phyloP scores from a whole-genome alignment of 78 protist genomes.

The Chrysochromulina parva region DNA sequence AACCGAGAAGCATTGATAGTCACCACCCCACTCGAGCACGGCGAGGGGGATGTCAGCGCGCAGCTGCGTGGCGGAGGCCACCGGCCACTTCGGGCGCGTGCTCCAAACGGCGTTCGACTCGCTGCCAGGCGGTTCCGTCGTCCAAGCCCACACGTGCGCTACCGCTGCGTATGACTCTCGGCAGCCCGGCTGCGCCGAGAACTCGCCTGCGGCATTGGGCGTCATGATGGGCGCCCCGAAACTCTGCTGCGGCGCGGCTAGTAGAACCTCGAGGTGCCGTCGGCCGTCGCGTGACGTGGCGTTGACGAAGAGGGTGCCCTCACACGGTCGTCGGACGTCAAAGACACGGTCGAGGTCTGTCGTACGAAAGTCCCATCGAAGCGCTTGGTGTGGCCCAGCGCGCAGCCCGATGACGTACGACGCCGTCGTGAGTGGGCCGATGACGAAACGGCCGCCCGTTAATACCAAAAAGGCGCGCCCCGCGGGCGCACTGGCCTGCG shows the following conservation, averaged over 20 bases:
- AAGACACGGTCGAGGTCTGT: neutral
- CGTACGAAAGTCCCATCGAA: neutral
- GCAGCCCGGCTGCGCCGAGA: neutral
- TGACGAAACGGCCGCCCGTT: constrained; percentile 1
- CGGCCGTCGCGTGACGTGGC: neutral
- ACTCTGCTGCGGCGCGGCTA: neutral
- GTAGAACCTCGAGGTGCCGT: neutral
- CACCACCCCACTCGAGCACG: too few relatives aligned
- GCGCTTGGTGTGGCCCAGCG: neutral
- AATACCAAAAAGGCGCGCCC: neutral
- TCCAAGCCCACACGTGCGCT: neutral
- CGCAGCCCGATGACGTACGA: neutral
- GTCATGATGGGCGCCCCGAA: neutral
- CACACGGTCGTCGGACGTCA: neutral
- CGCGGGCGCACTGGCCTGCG: constrained; percentile 10
- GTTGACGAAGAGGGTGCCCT: neutral
- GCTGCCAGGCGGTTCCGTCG: too few relatives aligned
- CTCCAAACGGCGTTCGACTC: too few relatives aligned
- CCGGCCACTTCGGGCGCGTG: too few relatives aligned
- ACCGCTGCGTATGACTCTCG: neutral
- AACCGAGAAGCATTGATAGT: too few relatives aligned
- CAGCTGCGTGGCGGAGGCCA: too few relatives aligned
- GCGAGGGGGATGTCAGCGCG: too few relatives aligned
- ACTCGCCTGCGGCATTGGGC: neutral
- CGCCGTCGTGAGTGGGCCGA: neutral